Base-by-base conservation (phyloP, 768 basidiomycete species). In the Amanita thiersii region DNA sequence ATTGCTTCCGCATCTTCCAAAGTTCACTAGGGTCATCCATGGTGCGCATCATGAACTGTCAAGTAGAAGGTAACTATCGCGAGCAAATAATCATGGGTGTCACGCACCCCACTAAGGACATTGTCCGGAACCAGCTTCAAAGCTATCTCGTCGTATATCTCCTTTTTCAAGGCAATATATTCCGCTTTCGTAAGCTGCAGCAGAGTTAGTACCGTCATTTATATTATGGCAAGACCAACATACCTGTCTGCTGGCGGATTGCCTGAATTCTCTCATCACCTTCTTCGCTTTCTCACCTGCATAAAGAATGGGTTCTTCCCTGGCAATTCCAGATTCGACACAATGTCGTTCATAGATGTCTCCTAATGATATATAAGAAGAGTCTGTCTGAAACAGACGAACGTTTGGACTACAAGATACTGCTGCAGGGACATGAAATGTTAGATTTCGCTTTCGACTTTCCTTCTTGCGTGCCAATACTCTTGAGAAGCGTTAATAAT, bases 1-100 rank as follows among this genome's bases (percentile, higher is more conserved):
- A 96, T 62, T 97, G 93, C 64, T 96, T 98, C 46, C 96, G 80
- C 79, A 98, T 91, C 46, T 87, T 75, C 94, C 94, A 99, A 2
- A 98, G 71, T 52, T 92, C 88, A 43, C 77, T 76, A 3, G 93
- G 79, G 2, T 73, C 75, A 34, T 72, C 65, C 88, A 97, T 94
- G 17, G 85, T 83, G 24, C 75, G 77, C 29, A 79, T 70, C 86
- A 99, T 88, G 58, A 92, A 98, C 96, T 99, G 42, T 20, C 31
- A 40, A 39, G 19, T 34, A 30, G 19, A 7, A 8, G 12, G 26
- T 18, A 32, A 34, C 19, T 31, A 29, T 3, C 39, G n/a, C 44
- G 35, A 15, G 40, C 31, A 25, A 10, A n/a, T 19, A 40, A 47
- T 19, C 40, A 17, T 36, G 24, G 10, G 14, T 37, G 46, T 17